Conservation (phyloP, 2,329 filamentous ascomycete species). For the Phoma sp. region DNA sequence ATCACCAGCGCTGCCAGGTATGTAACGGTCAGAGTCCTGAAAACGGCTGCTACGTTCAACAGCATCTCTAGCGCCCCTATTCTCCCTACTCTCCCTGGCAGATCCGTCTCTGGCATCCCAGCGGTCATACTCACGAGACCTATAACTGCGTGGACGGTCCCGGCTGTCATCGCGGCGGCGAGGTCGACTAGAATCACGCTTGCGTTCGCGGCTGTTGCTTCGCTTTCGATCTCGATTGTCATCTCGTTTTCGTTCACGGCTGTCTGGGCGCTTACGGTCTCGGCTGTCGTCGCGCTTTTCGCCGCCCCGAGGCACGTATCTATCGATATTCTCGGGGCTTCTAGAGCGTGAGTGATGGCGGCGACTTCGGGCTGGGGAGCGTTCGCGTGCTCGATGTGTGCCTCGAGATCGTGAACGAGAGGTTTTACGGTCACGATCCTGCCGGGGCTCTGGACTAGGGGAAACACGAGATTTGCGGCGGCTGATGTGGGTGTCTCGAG, state of each 20-base stretch:
- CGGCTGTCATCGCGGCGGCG: constrained; percentile 48
- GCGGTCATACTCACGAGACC: constrained; percentile 52
- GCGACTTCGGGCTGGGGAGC: constrained; percentile 25
- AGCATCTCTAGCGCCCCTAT: constrained; percentile 7
- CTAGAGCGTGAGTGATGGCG: constrained; percentile 29
- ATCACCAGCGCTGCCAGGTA: constrained; percentile 23
- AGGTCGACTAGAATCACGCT: constrained; percentile 30
- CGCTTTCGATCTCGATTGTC: constrained; percentile 36
- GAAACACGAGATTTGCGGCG: constrained; percentile 40
- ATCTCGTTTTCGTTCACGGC: constrained; percentile 12
- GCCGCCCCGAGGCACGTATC: constrained; percentile 44
- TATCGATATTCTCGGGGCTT: constrained; percentile 48
- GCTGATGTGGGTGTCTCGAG: constrained; percentile 36
- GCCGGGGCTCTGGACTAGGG: constrained; percentile 28
- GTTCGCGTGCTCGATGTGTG: constrained; percentile 24
- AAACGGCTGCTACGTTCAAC: constrained; percentile 27
- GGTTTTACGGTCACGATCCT: constrained; percentile 25
- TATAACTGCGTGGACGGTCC: constrained; percentile 45
- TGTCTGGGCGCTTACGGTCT: constrained; percentile 11
- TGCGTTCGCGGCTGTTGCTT: constrained; percentile 23
- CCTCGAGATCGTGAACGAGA: constrained; percentile 34
- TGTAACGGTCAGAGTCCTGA: constrained; percentile 42
- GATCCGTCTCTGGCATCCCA: constrained; percentile 32
- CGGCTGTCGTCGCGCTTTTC: constrained; percentile 26
- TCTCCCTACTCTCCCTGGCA: constrained; percentile 3